Percentiles rank a stretch among this genome's conserved stretches.
Evolutionary conservation across 345 rosid species (phyloP).

Genomic region (Pseudoturritis turrita): DNA sequence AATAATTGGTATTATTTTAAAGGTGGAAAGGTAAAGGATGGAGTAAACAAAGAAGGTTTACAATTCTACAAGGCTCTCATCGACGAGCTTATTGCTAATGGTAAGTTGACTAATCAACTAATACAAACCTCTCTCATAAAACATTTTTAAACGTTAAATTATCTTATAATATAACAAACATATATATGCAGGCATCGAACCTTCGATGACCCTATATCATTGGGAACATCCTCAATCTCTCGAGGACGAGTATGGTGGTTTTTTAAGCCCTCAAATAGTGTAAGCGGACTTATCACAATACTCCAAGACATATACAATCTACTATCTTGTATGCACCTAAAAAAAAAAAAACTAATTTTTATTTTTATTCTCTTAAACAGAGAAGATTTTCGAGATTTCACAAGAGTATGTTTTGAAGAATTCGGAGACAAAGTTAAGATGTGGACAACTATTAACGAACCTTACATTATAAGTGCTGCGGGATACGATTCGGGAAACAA

Average conservation of each 20-base stretch:
- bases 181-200: constrained; percentile 28
- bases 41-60: constrained; percentile 41
- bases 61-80: constrained; percentile 38
- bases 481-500: constrained; percentile 27
- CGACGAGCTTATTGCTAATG: constrained; percentile 38
- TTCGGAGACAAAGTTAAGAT: constrained; percentile 45
- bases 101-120: background rate
- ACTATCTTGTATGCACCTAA: no score
- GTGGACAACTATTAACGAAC: constrained; percentile 51
- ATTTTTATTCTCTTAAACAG: background rate
- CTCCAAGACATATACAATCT: background rate
- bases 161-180: background rate
- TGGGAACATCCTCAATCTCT: constrained; percentile 49
- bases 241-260: constrained; percentile 46
- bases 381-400: constrained; percentile 39
- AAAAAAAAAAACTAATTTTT: background rate
- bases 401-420: constrained; percentile 34
- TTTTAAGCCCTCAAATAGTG: constrained; percentile 35
- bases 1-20: background rate
- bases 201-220: constrained; percentile 44
- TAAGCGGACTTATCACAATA: constrained; percentile 19
- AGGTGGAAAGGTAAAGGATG: constrained; percentile 33
- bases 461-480: constrained; percentile 16
- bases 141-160: background rate
- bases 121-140: background rate